Evolutionary conservation across 1,284 basidiomycete genomes (phyloP), one percentile per base, ranked within the genome.

Genomic region (Anthracocystis setariae): DNA sequence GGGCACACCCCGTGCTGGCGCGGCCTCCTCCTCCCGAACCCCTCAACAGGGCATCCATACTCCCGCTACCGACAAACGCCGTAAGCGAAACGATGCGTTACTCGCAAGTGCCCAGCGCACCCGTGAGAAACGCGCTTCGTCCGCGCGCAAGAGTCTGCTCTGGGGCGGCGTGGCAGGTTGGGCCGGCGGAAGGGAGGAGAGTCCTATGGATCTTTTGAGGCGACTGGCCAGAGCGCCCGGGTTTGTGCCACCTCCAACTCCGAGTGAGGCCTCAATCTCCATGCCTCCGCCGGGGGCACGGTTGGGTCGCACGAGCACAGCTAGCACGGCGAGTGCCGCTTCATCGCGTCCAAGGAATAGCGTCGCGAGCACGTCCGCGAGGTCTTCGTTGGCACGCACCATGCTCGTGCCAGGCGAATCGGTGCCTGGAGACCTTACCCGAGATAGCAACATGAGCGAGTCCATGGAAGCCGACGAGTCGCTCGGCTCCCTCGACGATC

Each of bases 121-220:
- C 0, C 47, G 65, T 3, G 70, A 68, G 44, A 43, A 57, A 21
- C 50, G 58, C 17, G 40, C 40, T 8, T 38, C 45, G 13, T 46
- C 63, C 1, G 50, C 63, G 5, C 53, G 66, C 39, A 67, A 69
- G 35, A 69, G 65, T 27, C 25, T 67, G 20, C 58, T 61, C 20
- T 73, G 71, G 71, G 68, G 68, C 13, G 71, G 71, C 10, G 42
- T 74, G 15, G 68, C 63, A 23, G 68, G 68, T 18, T 74, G 73
- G 73, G 73, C 61, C 3, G 68, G 68, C 17, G 73, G 73, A 29
- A 43, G 73, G 2, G 73, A 74, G 48, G 73, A 74, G 35, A 64
- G 60, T 51, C 73, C 73, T 20, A 66, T 74, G 62, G 73, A 74
- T 20, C 52, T 74, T 15, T 32, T 74, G 13, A 45, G 73, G 20